phyloP scores from a whole-genome alignment of 805 yeast species.

The Geotrichum ghanense region DNA sequence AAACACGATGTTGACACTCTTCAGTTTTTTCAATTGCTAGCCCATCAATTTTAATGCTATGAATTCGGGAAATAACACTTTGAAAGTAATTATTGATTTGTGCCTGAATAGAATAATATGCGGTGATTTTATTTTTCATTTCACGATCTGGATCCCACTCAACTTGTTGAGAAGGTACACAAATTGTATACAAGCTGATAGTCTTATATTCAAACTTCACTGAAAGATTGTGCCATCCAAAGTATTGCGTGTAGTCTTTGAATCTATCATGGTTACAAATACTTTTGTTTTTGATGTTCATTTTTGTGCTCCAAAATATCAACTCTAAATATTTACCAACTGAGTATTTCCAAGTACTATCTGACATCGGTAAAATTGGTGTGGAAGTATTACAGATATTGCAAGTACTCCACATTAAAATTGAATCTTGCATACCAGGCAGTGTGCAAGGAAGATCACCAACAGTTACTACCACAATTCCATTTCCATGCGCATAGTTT shows the following conservation, averaged over 20 bases:
- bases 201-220: constrained; percentile 67
- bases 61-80: constrained; percentile 58
- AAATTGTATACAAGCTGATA: constrained; percentile 68
- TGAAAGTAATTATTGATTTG: constrained; percentile 54
- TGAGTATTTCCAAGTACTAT: constrained; percentile 79
- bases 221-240: constrained; percentile 68
- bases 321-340: constrained; percentile 89
- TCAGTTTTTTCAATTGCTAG: constrained; percentile 60
- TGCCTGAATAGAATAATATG: constrained; percentile 40
- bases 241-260: constrained; percentile 71
- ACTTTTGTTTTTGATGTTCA: constrained; percentile 43
- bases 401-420: constrained; percentile 88
- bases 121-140: constrained; percentile 54
- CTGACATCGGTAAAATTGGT: constrained; percentile 73
- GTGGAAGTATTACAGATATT: constrained; percentile 64
- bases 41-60: constrained; percentile 67
- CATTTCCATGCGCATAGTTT: constrained; percentile 80
- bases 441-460: constrained; percentile 47
- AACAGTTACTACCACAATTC: constrained; percentile 65
- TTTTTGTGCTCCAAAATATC: constrained; percentile 58
- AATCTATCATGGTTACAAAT: constrained; percentile 74
- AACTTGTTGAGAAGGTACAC: constrained; percentile 62
- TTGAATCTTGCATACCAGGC: constrained; percentile 52
- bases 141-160: constrained; percentile 64
- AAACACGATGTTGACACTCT: constrained; percentile 51